Base-by-base conservation (phyloP, 2,329 filamentous ascomycete genomes). In the Ceratocystis colombiana region DNA sequence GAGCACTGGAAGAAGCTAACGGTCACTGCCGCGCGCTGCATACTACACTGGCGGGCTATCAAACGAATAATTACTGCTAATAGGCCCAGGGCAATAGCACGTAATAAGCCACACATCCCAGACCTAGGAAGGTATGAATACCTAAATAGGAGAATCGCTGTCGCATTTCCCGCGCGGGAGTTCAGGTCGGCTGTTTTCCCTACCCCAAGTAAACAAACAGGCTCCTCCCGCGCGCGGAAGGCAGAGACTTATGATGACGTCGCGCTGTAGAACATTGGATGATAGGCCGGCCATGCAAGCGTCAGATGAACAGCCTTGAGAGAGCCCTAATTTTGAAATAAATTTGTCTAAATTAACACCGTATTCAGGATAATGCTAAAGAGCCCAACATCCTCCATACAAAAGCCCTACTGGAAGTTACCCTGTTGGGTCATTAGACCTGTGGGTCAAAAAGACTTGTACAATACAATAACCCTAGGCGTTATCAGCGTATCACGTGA, bases 111-210 rank as follows among this genome's bases (percentile, higher is more conserved):
- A 17, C 17, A 20, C 45, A 28, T 15, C 50, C 8, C 2, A 5
- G 17, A 17, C 25, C 25, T 30, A 28, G 55, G 25, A 33, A 28
- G 12, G 25, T 15, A 57, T 33, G 15, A 17, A 57, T 4, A 17
- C 53, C 22, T 6, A 30, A 59, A n/a, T 59, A 59, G 55, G 25
- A 59, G 15, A 28, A 59, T 15, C 17, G 55, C 20, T 59, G 28
- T 37, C 55, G 17, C 48, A 33, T 30, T 37, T 59, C 55, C 55
- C 55, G 55, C 55, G 55, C 55, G 55, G 55, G 25, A 59, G 15
- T 30, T 33, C 17, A 2, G 55, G 12, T 15, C 20, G 22, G 20
- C n/a, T 20, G 55, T 20, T 59, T n/a, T 10, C 55, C 7, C 30
- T 17, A 59, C 55, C 7, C 30, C 2, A 59, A n/a, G 55, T 37